A percentile compares a stretch with the other conserved stretches of the same genome.
Evolutionary conservation across 352 stramenopile species (phyloP).

Genomic region (Globisporangium sylvaticum): DNA sequence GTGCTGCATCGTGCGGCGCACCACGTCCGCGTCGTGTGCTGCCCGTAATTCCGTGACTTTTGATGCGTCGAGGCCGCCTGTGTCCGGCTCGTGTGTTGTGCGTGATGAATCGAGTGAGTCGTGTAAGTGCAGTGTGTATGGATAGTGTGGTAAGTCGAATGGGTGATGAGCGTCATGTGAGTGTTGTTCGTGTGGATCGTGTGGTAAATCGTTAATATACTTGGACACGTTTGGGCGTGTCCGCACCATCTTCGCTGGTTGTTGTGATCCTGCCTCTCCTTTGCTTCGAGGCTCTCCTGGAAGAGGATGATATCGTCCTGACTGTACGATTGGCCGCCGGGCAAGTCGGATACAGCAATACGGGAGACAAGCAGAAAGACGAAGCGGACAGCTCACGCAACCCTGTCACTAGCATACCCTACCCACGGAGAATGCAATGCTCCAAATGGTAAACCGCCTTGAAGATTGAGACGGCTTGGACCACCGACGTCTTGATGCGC

Average conservation of each 20-base stretch:
- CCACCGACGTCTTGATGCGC: slow-evolving; percentile 5
- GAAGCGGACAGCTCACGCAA: neutral
- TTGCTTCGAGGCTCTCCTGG: neutral
- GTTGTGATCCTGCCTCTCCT: neutral
- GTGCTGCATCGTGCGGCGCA: too few relatives aligned
- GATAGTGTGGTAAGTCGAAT: too few relatives aligned
- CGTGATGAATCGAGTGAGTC: too few relatives aligned
- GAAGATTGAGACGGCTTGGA: slow-evolving; percentile 12
- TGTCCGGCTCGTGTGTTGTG: too few relatives aligned
- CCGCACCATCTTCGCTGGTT: neutral
- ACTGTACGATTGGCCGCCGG: neutral
- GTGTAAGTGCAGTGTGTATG: too few relatives aligned
- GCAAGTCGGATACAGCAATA: neutral
- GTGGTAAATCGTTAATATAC: slow-evolving; percentile 6
- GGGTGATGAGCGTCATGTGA: too few relatives aligned
- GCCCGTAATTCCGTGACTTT: too few relatives aligned
- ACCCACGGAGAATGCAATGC: slow-evolving; percentile 6
- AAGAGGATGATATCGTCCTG: neutral
- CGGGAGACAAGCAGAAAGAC: neutral
- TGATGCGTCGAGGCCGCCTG: too few relatives aligned
- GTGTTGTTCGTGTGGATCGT: too few relatives aligned
- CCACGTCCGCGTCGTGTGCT: too few relatives aligned
- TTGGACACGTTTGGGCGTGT: neutral
- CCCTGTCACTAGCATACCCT: slow-evolving; percentile 5
- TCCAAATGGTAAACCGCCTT: slow-evolving; percentile 5